These are phyloP conservation scores for Fusarium napiforme DNA, from an alignment of 2,329 filamentous ascomycete genomes.

Conservation along the genomic window DNA sequence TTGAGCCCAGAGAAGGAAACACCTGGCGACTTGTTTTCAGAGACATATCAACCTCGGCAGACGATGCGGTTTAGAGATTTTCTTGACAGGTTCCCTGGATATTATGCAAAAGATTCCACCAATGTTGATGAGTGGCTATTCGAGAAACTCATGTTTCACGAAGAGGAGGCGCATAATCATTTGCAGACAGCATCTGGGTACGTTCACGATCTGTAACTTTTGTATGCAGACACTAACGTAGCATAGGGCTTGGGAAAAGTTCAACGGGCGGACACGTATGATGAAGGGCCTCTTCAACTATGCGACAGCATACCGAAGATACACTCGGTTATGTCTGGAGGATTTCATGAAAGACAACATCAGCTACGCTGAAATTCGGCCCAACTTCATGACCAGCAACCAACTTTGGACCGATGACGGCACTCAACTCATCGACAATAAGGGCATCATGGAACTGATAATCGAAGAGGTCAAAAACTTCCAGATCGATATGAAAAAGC, in stretches of 20 bases:
- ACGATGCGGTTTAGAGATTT: slow-evolving; percentile 59
- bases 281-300: slow-evolving; percentile 80
- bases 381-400: slow-evolving; percentile 74
- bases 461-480: slow-evolving; percentile 65
- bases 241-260: slow-evolving; percentile 67
- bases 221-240: slow-evolving; percentile 7
- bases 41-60: slow-evolving; percentile 57
- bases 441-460: slow-evolving; percentile 70
- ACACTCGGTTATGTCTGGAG: slow-evolving; percentile 68
- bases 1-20: slow-evolving; percentile 49
- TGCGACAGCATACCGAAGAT: slow-evolving; percentile 68
- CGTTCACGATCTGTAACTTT: slow-evolving; percentile 28
- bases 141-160: slow-evolving; percentile 70
- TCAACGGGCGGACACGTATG: slow-evolving; percentile 75
- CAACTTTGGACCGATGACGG: slow-evolving; percentile 70
- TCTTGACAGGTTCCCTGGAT: slow-evolving; percentile 48
- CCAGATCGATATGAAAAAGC: slow-evolving; percentile 45
- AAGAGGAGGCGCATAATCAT: slow-evolving; percentile 67
- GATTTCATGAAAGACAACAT: slow-evolving; percentile 73
- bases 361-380: slow-evolving; percentile 77
- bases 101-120: slow-evolving; percentile 35
- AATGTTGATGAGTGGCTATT: slow-evolving; percentile 65
- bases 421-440: slow-evolving; percentile 61
- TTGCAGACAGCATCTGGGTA: slow-evolving; percentile 66
- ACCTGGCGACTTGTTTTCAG: slow-evolving; percentile 61